Conservation (phyloP, 202 grass and related monocot species). For the Panicum virgatum region DNA sequence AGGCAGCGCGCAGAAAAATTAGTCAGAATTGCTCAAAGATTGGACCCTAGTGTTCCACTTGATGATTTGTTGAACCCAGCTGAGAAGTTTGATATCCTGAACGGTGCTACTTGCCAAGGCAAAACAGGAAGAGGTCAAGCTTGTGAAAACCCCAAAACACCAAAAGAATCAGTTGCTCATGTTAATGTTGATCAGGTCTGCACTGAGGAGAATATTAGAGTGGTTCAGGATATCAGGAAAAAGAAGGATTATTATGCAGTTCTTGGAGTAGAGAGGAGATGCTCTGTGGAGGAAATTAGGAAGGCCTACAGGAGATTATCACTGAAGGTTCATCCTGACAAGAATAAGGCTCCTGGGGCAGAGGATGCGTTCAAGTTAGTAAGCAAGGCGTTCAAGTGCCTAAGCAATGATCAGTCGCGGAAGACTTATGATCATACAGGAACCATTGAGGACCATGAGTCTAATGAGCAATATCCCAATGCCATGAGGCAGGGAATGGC, state of each 20-base stretch:
- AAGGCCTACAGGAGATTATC: conserved; percentile 85
- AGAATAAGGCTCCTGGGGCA: conserved; percentile 88
- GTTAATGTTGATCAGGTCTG: conserved; percentile 55
- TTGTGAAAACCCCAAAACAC: conserved; percentile 8
- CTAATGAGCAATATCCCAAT: conserved; percentile 61
- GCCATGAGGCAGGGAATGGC: conserved; percentile 45
- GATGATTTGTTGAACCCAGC: conserved; percentile 52
- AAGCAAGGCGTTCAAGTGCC: conserved; percentile 87
- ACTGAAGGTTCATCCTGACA: conserved; percentile 91
- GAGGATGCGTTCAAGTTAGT: conserved; percentile 91
- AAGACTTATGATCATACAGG: conserved; percentile 72
- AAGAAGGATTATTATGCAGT: conserved; percentile 88
- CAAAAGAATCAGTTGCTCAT: conserved; percentile 37
- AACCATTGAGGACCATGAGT: conserved; percentile 57
- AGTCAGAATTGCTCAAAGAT: too few species aligned
- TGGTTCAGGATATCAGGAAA: conserved; percentile 67
- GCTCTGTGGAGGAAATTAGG: conserved; percentile 74
- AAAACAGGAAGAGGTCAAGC: conserved; percentile 24
- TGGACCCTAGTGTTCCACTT: conserved; percentile 62
- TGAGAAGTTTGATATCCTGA: conserved; percentile 51
- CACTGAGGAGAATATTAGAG: conserved; percentile 65
- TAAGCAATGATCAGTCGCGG: conserved; percentile 77
- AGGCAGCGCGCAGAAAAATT: too few species aligned
- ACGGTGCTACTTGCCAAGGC: conserved; percentile 14
- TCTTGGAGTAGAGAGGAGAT: conserved; percentile 76